phyloP scores from a whole-genome alignment of 768 basidiomycete genomes.

The Boletus sp. region DNA sequence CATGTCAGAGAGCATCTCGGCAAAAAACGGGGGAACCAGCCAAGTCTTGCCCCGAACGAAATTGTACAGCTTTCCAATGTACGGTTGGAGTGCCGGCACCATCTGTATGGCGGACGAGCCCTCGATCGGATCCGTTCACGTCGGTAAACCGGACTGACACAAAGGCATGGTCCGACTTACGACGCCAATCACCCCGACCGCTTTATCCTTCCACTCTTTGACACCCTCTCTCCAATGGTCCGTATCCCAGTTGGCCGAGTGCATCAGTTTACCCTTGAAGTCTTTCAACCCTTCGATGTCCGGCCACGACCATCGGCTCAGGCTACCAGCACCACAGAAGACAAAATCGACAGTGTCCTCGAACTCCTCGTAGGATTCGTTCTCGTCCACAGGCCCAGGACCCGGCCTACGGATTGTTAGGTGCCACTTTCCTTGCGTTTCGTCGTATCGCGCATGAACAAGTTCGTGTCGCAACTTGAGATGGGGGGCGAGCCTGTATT shows the following conservation, averaged over 20 bases:
- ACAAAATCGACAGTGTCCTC: constrained; percentile 56
- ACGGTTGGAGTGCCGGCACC: constrained; percentile 53
- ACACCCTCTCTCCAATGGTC: constrained; percentile 45
- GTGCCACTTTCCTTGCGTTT: constrained; percentile 52
- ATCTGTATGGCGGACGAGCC: constrained; percentile 63
- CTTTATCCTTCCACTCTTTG: constrained; percentile 49
- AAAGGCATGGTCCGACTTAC: constrained; percentile 28
- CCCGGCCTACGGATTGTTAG: constrained; percentile 42
- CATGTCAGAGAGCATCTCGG: constrained; percentile 38
- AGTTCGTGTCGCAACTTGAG: constrained; percentile 57
- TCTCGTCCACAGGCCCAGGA: constrained; percentile 8
- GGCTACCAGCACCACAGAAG: constrained; percentile 48
- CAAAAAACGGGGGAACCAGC: constrained; percentile 46
- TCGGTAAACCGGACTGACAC: background rate
- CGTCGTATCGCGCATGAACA: constrained; percentile 47
- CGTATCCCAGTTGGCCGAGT: constrained; percentile 61
- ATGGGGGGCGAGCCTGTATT: constrained; percentile 50
- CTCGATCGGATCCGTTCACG: constrained; percentile 26
- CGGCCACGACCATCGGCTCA: constrained; percentile 67
- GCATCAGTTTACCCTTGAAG: constrained; percentile 57
- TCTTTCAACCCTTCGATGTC: constrained; percentile 54
- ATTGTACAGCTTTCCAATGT: constrained; percentile 46
- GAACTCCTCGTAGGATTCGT: constrained; percentile 38
- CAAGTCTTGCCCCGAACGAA: constrained; percentile 61
- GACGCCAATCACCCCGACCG: constrained; percentile 58